Evolutionary conservation across 148 eudicot species (phyloP).

Genomic region (Fagopyrum homotropicum): DNA sequence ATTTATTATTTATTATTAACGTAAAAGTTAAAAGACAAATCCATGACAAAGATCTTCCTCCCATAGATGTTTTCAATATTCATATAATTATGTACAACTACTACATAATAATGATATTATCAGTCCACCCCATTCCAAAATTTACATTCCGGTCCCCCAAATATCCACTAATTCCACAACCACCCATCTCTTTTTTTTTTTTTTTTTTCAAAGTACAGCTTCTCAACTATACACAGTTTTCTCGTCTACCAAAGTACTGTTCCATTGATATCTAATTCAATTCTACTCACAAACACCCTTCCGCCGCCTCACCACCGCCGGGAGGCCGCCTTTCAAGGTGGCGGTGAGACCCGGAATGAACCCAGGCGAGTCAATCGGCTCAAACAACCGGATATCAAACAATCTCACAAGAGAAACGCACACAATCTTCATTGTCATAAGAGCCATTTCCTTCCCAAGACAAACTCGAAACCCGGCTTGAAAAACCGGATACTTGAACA

Average conservation of each 20-base stretch:
- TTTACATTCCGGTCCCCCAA: background rate
- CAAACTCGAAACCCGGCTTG: conserved; percentile 45
- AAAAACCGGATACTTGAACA: conserved; percentile 35
- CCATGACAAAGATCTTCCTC: no score
- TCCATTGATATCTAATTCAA: conserved; percentile 7
- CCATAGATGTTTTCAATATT: no score
- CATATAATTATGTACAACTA: background rate
- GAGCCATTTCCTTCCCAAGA: conserved; percentile 32
- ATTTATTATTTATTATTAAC: no score
- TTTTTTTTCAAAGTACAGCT: background rate
- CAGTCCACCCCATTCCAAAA: background rate
- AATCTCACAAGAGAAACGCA: conserved; percentile 25
- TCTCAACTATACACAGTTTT: background rate
- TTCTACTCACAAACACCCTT: background rate
- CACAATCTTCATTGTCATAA: conserved; percentile 34
- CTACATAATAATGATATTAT: background rate
- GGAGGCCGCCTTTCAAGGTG: conserved; percentile 54
- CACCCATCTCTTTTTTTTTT: background rate
- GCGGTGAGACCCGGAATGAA: conserved; percentile 66
- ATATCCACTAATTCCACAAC: no score
- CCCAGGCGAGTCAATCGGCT: conserved; percentile 19
- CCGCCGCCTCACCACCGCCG: conserved; percentile 23
- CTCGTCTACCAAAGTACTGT: background rate
- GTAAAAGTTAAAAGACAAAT: no score
- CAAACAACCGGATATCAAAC: conserved; percentile 31